Evolutionary conservation across 805 yeast genomes (phyloP).

Genomic region (Hanseniaspora thailandica): DNA sequence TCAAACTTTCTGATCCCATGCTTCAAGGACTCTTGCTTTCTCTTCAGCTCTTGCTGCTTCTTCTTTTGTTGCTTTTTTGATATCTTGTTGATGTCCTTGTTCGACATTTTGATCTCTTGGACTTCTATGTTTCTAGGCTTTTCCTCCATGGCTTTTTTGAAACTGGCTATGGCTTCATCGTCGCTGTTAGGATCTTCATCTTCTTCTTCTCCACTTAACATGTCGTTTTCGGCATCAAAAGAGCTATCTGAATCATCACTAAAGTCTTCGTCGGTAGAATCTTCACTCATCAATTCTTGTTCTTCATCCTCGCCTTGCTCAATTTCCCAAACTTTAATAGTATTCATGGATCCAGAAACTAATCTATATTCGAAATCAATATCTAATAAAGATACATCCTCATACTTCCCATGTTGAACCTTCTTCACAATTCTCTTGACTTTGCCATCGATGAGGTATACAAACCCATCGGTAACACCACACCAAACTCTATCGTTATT

Average conservation of each 20-base stretch:
- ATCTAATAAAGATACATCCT: conserved; percentile 68
- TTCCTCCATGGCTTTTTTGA: conserved; percentile 6
- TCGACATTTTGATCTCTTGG: conserved; percentile 17
- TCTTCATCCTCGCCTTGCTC: conserved; percentile 25
- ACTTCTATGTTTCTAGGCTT: background rate
- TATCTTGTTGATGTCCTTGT: conserved; percentile 19
- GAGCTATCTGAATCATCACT: conserved; percentile 8
- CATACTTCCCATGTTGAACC: conserved; percentile 53
- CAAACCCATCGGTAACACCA: conserved; percentile 66
- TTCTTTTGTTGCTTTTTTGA: conserved; percentile 17
- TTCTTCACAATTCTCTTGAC: conserved; percentile 53
- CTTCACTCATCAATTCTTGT: conserved; percentile 23
- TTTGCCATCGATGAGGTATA: conserved; percentile 55
- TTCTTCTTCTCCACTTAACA: conserved; percentile 23
- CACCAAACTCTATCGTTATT: conserved; percentile 53
- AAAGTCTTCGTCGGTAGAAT: conserved; percentile 15
- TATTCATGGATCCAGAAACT: conserved; percentile 74
- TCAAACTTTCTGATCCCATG: conserved; percentile 59
- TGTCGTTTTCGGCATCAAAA: conserved; percentile 18
- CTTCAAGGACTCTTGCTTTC: conserved; percentile 33
- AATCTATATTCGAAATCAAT: conserved; percentile 71
- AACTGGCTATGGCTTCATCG: conserved; percentile 10
- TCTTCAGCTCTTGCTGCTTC: conserved; percentile 15
- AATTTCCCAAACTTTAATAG: conserved; percentile 62
- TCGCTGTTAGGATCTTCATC: conserved; percentile 20